Evolutionary conservation across 192 early-diverging fungal species (phyloP), one percentile per base, ranked within the genome.

Genomic region (Entomortierella parvispora): DNA sequence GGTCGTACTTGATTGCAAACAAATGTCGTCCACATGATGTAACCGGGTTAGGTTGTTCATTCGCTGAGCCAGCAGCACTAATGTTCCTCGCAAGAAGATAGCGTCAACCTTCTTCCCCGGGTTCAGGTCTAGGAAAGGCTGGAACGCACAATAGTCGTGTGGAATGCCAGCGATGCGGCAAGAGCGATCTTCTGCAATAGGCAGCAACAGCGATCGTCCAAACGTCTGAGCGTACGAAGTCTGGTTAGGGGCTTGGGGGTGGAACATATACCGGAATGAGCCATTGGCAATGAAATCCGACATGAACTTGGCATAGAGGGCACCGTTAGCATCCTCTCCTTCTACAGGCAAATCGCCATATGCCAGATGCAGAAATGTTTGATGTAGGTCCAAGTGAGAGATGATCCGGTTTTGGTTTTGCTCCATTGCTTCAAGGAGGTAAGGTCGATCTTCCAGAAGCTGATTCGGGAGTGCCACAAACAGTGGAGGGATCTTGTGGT

Each of bases 401-500:
- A 71, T 3, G 26, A 80, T 62, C 20, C 65, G 45, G 43, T 64
- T 53, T 22, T 68, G 63, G 44, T 80, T 80, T 15, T 52, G 42
- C 26, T 65, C 69, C 40, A 71, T 34, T 15, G 59, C 52, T 1
- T 54, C 56, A 22, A 32, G 18, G 50, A 71, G 51, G 15, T 61
- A 58, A 0, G 72, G 72, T 33, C 65, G 58, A 14, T 47, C 43
- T 2, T 62, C 28, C 15, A 70, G 34, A 20, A 80, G 40, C 10
- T 51, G 40, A 12, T 68, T 66, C 22, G 79, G 79, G 5, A 80
- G 59, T 0, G 69, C 65, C 4, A 80, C 54, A 29, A 66, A 67
- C 11, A 80, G 55, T 26, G 79, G 68, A 23, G 79, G 79, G 53
- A 71, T 66, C 43, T 80, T 71, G 61, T 80, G 79, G 44, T 80